phyloP scores from a whole-genome alignment of 2,329 filamentous ascomycete species.

The Trichoderma guizhouense region DNA sequence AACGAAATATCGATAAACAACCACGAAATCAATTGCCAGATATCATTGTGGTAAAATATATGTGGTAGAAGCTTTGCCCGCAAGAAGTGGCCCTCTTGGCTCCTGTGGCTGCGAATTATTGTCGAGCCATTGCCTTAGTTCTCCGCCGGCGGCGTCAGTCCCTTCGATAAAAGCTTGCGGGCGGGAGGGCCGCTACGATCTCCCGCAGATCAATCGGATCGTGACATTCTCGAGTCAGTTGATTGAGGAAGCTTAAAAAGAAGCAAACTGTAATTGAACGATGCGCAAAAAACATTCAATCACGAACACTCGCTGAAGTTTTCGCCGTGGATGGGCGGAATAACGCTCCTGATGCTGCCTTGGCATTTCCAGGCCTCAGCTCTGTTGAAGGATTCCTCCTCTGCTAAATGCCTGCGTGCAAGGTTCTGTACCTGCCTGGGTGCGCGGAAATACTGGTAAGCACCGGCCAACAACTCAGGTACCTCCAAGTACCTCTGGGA shows the following conservation, averaged over 20 bases:
- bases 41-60: neutral
- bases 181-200: constrained; percentile 12
- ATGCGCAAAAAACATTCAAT: neutral
- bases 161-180: neutral
- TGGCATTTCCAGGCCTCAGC: neutral
- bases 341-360: neutral
- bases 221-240: neutral
- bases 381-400: neutral
- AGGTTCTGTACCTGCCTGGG: neutral
- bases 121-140: neutral
- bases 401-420: neutral
- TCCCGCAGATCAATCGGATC: constrained; percentile 10
- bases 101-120: neutral
- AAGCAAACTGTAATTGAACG: neutral
- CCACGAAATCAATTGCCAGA: neutral
- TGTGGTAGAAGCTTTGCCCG: neutral
- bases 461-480: neutral
- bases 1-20: neutral
- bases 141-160: neutral
- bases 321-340: neutral
- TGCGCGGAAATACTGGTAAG: neutral
- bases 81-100: neutral
- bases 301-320: neutral
- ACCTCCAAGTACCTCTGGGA: neutral
- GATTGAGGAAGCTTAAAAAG: neutral